Evolutionary conservation across 768 basidiomycete genomes (phyloP), one percentile per base, ranked within the genome.

Genomic region (Naganishia onofrii): DNA sequence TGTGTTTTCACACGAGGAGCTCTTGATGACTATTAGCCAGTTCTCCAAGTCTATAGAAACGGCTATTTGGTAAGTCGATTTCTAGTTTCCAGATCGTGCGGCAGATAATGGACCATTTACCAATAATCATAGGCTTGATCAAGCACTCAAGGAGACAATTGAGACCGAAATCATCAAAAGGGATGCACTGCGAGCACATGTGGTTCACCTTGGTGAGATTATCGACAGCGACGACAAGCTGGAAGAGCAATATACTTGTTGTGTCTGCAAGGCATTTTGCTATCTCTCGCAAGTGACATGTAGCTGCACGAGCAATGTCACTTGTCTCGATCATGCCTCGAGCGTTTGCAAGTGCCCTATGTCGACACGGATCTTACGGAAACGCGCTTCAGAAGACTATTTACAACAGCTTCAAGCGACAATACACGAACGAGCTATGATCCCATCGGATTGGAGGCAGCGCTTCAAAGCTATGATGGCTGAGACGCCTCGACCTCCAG

Each of bases 1-100:
- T 5, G 96, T 99, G 4, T 99, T 99, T 82, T 97, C 93, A 36
- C 96, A 99, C 80, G 93, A 98, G 76, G 96, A 98, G 82, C 86
- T 98, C 29, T 85, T 99, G 73, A 87, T 97, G 78, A 95, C 95
- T n/a, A 94, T 98, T 78, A 93, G 91, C n/a, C 88, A 92, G 76
- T 92, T 95, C 80, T 93, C 93, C 3, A 87, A 89, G 66, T 89
- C 89, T 21, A 94, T 96, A 76, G 89, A 91, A 79, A 95, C 93
- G 42, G 91, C 95, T 2, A 84, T 91, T 76, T 98, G 96, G 95
- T 94, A 79, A 72, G 88, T 82, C 57, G 34, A 57, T 12, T 36
- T 19, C 38, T 9, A 46, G 13, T 52, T 31, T 34, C 12, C 28
- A 44, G 10, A 5, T 28, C 42, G 53, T 66, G 52, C 29, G 72